Conservation (phyloP, 2,329 filamentous ascomycete species). For the Macrophomina tecta region DNA sequence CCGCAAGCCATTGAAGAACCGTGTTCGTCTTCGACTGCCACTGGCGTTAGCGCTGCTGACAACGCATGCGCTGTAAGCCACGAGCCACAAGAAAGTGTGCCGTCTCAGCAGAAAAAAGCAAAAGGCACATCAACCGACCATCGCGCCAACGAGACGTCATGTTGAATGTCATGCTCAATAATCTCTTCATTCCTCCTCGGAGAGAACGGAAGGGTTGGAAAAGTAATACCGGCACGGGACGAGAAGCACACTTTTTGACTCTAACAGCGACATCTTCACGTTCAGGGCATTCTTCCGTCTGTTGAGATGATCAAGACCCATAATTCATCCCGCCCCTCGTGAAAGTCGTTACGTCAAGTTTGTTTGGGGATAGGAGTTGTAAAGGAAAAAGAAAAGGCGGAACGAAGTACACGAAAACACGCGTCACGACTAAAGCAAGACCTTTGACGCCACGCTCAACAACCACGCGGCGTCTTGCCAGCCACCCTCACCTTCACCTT, state of each 20-base stretch:
- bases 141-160: neutral
- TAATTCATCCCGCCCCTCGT: neutral
- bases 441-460: constrained; percentile 59
- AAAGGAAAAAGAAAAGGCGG: neutral
- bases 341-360: constrained; percentile 12
- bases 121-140: neutral
- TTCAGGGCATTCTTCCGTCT: neutral
- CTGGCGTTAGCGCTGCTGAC: constrained; percentile 4
- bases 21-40: neutral
- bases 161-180: neutral
- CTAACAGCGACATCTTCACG: neutral
- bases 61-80: constrained; percentile 18
- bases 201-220: constrained; percentile 4
- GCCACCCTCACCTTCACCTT: constrained; percentile 49
- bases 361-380: neutral
- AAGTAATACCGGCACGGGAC: neutral
- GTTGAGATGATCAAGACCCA: neutral
- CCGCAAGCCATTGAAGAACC: neutral
- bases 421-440: constrained; percentile 37
- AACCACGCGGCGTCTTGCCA: constrained; percentile 67
- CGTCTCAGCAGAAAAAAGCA: neutral
- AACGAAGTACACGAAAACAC: neutral
- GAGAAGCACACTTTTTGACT: neutral
- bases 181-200: neutral
- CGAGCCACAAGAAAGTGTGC: neutral